Percentiles rank a stretch among this genome's conserved stretches.
These are phyloP conservation scores for Ulvella scutata DNA, from an alignment of 139 green algal species.

Conservation along the genomic window DNA sequence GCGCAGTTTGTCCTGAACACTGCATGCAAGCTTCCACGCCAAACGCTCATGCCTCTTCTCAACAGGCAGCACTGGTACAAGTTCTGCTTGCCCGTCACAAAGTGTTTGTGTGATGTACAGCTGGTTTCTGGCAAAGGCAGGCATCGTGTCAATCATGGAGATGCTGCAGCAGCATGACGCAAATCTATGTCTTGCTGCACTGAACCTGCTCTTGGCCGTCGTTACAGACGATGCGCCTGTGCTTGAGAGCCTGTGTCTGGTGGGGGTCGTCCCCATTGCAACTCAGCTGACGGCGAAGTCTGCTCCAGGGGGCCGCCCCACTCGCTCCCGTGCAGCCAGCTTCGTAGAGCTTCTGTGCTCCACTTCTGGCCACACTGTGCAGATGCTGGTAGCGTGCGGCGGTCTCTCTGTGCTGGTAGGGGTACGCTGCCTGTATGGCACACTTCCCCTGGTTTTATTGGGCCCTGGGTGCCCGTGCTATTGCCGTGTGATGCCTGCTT, in stretches of 20 bases:
- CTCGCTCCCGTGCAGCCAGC: constrained; percentile 32
- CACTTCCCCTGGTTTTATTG: background rate
- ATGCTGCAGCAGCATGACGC: background rate
- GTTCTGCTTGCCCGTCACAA: too few species aligned
- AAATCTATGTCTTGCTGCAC: constrained; percentile 23
- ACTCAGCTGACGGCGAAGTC: constrained; percentile 1
- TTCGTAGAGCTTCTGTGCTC: constrained; percentile 47
- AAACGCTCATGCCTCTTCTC: too few species aligned
- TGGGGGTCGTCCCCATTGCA: constrained; percentile 52
- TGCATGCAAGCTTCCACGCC: too few species aligned
- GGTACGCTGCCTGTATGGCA: background rate
- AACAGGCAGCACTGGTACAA: too few species aligned
- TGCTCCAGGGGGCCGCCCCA: background rate
- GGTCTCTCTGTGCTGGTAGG: background rate
- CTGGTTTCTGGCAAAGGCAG: background rate
- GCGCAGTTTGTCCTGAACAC: too few species aligned
- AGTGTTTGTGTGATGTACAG: background rate
- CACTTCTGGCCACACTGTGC: constrained; percentile 23
- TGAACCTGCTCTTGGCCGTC: constrained; percentile 40
- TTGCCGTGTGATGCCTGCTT: too few species aligned
- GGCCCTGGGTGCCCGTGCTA: too few species aligned
- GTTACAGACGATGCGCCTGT: constrained; percentile 19
- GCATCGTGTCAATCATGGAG: background rate
- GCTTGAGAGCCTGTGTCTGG: constrained; percentile 40
- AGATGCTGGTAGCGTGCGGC: constrained; percentile 54